Base-by-base conservation (phyloP, 2,329 filamentous ascomycete species). In the Pestalotiopsis sp. region DNA sequence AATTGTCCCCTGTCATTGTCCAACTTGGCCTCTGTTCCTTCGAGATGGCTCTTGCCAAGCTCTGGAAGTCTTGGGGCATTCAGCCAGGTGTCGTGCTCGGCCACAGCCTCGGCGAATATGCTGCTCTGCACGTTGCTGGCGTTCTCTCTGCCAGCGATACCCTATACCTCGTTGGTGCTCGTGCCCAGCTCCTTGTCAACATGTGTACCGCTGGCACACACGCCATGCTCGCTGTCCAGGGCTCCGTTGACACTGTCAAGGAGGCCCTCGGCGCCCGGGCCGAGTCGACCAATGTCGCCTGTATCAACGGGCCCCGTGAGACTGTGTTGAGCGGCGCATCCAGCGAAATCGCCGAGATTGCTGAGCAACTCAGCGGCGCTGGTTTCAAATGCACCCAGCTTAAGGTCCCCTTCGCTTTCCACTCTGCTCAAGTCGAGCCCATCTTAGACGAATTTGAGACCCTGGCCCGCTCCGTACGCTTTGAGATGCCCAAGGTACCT, bases 241-340 rank as follows among this genome's bases (percentile, higher is more conserved):
- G 81, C 17, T 79, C 82, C 1, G 80, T 85, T 12, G 84, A 88
- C 31, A 82, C 85, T 4, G 87, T 90, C 69, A 83, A 80, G 59
- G 83, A 86, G 27, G 85, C 85, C 65, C 84, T 89, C 17, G 80
- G 80, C 71, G 84, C 77, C n/a, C 75, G 74, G 49, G 75, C 76
- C 1, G 67, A 71, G 73, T 80, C 78, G 4, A 76, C 85, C 66
- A 86, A 87, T 52, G 74, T 88, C 39, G 91, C 93, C 17, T 96
- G 93, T 81, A 87, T 94, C 77, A 97, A 97, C 73, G 89, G 91
- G 0, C 90, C 91, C 0, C 84, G 88, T 64, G 92, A 94, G 76
- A 94, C 90, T 11, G 93, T 96, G 2, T 83, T 96, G n/a, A 88
- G 88, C 70, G 86, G 85, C 11, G 74, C 76, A 11, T 79, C 81